These are phyloP conservation scores for Fusarium fujikuroi DNA, from an alignment of 2,329 filamentous ascomycete genomes.

Conservation along the genomic window DNA sequence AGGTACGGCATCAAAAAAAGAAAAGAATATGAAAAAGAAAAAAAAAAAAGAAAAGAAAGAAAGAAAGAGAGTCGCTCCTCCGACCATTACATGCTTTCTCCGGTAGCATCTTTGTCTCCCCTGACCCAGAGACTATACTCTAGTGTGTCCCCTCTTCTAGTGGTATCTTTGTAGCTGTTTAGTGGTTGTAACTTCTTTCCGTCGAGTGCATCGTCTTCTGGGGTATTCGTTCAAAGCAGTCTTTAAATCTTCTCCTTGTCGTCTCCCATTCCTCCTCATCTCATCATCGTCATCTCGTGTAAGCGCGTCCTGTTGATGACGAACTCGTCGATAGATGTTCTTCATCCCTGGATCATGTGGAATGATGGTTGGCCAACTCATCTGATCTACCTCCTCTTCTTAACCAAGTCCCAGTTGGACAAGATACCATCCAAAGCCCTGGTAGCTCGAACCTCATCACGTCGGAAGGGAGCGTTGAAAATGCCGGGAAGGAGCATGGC, in stretches of 20 bases:
- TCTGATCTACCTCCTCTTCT: conserved; percentile 57
- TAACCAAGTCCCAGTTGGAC: conserved; percentile 58
- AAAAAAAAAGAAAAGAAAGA: neutral
- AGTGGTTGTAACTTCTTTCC: conserved; percentile 23
- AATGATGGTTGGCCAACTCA: neutral
- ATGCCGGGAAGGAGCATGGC: conserved; percentile 68
- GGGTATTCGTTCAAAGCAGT: conserved; percentile 20
- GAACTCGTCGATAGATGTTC: neutral
- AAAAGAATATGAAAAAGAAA: conserved; percentile 1
- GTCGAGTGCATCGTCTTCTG: conserved; percentile 6
- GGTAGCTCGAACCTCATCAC: conserved; percentile 67
- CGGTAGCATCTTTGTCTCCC: neutral
- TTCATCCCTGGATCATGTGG: neutral
- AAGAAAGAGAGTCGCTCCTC: conserved; percentile 25
- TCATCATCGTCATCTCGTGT: conserved; percentile 4
- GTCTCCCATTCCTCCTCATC: neutral
- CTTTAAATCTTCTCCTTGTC: conserved; percentile 13
- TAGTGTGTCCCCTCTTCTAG: conserved; percentile 29
- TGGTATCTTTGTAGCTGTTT: conserved; percentile 26
- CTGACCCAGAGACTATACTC: conserved; percentile 18
- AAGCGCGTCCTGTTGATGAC: neutral
- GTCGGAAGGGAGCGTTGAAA: conserved; percentile 71
- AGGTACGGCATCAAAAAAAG: conserved; percentile 29
- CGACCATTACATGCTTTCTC: conserved; percentile 34
- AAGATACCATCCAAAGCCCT: conserved; percentile 63